Conservation (phyloP, 164 flowering plant genomes). For the Taxillus chinensis region DNA sequence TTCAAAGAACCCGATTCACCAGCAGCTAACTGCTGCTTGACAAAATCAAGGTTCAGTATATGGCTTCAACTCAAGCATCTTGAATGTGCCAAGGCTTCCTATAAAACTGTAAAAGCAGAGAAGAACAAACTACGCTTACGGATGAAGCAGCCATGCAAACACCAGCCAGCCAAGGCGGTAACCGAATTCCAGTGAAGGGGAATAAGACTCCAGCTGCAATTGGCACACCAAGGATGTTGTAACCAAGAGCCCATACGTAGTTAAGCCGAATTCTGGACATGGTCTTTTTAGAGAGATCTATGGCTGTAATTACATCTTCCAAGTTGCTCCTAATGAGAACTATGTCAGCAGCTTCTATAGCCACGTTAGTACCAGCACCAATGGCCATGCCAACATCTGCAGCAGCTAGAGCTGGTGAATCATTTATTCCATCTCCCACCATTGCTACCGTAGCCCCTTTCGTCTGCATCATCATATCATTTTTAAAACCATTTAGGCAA, state of each 20-base stretch:
- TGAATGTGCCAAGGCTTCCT: conserved; percentile 24
- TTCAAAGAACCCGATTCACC: no score
- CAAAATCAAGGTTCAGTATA: no score
- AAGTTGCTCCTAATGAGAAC: conserved; percentile 77
- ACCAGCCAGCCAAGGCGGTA: conserved; percentile 85
- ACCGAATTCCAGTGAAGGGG: conserved; percentile 47
- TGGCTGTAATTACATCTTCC: conserved; percentile 75
- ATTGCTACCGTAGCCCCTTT: conserved; percentile 55
- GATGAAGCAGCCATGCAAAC: conserved; percentile 90
- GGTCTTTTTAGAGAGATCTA: conserved; percentile 65
- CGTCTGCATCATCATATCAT: conserved; percentile 30
- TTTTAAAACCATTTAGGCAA: background rate
- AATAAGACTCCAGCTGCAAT: conserved; percentile 65
- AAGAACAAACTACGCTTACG: conserved; percentile 61
- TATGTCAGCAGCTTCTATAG: conserved; percentile 83
- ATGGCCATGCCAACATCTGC: conserved; percentile 84
- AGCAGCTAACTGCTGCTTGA: no score
- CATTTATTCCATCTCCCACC: conserved; percentile 89
- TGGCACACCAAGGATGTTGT: conserved; percentile 60
- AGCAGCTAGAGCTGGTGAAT: conserved; percentile 81
- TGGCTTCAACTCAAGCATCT: background rate
- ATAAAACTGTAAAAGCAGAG: conserved; percentile 55
- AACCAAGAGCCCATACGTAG: conserved; percentile 74
- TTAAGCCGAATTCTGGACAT: conserved; percentile 50
- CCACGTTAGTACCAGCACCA: conserved; percentile 81